These are phyloP conservation scores for Primulina tabacum DNA, from an alignment of 257 asterid species.

Conservation along the genomic window DNA sequence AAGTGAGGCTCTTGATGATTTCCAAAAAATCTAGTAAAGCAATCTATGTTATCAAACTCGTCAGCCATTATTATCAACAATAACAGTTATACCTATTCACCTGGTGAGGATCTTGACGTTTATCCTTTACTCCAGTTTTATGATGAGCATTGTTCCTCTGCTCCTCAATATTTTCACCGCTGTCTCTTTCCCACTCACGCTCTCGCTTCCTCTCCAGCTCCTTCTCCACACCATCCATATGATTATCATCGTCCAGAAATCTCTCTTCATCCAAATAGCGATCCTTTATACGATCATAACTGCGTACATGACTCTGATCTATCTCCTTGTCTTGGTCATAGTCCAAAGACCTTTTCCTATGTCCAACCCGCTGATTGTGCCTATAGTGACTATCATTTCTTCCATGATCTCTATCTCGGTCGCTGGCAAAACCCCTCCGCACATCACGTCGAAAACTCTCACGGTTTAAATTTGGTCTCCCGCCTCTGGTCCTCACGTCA, in stretches of 20 bases:
- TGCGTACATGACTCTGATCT: constrained; percentile 40
- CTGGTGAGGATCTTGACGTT: constrained; percentile 36
- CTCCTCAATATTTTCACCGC: constrained; percentile 43
- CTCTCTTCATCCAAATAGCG: constrained; percentile 47
- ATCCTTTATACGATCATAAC: constrained; percentile 47
- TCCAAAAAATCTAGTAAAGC: neutral
- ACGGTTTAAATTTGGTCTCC: constrained; percentile 53
- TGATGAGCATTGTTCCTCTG: constrained; percentile 46
- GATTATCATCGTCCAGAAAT: constrained; percentile 37
- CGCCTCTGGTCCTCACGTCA: constrained; percentile 63
- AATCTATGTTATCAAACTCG: neutral
- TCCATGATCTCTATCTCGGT: constrained; percentile 53
- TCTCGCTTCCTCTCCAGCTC: constrained; percentile 53
- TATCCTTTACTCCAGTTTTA: constrained; percentile 44
- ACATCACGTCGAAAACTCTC: constrained; percentile 47
- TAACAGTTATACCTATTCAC: constrained; percentile 38
- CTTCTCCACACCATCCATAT: constrained; percentile 38
- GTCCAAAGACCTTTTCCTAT: constrained; percentile 50
- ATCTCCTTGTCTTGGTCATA: constrained; percentile 48
- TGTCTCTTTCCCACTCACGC: constrained; percentile 52
- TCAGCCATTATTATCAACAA: constrained; percentile 11
- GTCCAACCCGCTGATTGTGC: constrained; percentile 43
- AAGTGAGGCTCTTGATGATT: constrained; percentile 19
- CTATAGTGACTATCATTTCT: constrained; percentile 42
- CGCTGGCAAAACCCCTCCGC: constrained; percentile 47